These are phyloP conservation scores for Pseudogymnoascus sp. DNA, from an alignment of 2,329 filamentous ascomycete species.

Conservation along the genomic window DNA sequence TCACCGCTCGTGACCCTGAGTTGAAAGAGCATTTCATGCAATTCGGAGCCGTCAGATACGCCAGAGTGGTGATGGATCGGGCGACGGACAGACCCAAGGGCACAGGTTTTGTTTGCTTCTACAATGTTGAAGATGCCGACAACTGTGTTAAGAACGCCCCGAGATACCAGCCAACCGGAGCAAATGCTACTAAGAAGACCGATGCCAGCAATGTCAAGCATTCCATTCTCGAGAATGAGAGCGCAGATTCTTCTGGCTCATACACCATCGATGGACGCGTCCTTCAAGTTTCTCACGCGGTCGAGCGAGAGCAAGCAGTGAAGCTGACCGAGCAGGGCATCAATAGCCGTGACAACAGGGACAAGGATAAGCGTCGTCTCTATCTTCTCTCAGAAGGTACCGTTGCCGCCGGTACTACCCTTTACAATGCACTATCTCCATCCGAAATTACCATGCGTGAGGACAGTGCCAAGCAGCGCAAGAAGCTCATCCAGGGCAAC, in stretches of 20 bases:
- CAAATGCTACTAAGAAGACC: conserved; percentile 26
- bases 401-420: conserved; percentile 65
- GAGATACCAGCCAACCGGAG: conserved; percentile 38
- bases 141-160: conserved; percentile 71
- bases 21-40: conserved; percentile 79
- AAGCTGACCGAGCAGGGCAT: conserved; percentile 64
- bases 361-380: conserved; percentile 83
- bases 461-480: conserved; percentile 76
- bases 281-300: conserved; percentile 74
- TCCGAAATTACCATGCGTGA: conserved; percentile 84
- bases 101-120: conserved; percentile 93
- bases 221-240: conserved; percentile 83
- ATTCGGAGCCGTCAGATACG: conserved; percentile 86
- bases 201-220: conserved; percentile 49
- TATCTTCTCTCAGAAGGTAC: conserved; percentile 84
- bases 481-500: conserved; percentile 84
- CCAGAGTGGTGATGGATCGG: conserved; percentile 80
- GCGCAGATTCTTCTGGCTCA: conserved; percentile 68
- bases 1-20: conserved; percentile 72
- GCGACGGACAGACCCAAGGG: conserved; percentile 80
- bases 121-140: conserved; percentile 65
- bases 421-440: conserved; percentile 68
- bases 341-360: conserved; percentile 52
- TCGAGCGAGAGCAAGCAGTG: conserved; percentile 72
- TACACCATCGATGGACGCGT: conserved; percentile 90